Conservation (phyloP, 805 yeast genomes). For the Starmera quercuum region DNA sequence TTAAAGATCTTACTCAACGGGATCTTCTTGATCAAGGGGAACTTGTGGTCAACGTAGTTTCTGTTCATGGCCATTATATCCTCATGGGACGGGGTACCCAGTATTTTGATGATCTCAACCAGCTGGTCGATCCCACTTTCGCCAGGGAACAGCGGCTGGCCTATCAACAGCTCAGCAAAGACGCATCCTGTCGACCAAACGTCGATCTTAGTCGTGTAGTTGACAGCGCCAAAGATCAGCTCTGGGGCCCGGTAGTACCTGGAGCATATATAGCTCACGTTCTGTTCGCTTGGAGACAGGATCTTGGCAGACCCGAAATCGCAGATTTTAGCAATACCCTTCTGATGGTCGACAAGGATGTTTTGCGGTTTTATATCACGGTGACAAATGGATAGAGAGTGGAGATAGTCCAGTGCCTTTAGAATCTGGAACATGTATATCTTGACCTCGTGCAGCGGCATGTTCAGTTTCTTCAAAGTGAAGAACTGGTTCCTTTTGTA, state of each 20-base stretch:
- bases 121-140: constrained; percentile 96
- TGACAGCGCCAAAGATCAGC: constrained; percentile 92
- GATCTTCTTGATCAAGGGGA: constrained; percentile 80
- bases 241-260: constrained; percentile 97
- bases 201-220: constrained; percentile 94
- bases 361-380: constrained; percentile 91
- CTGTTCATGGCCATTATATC: constrained; percentile 95
- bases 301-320: constrained; percentile 96
- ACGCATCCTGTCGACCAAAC: constrained; percentile 98
- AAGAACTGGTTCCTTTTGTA: constrained; percentile 86
- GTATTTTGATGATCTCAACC: constrained; percentile 90
- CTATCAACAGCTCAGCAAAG: constrained; percentile 91
- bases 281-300: constrained; percentile 83
- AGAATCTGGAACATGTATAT: constrained; percentile 72
- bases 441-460: constrained; percentile 89
- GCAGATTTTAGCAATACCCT: constrained; percentile 83
- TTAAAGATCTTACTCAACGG: constrained; percentile 64
- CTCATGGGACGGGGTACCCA: constrained; percentile 92
- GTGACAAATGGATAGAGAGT: constrained; percentile 76
- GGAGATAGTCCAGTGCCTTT: constrained; percentile 75
- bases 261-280: constrained; percentile 93
- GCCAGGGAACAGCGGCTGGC: constrained; percentile 97
- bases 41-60: constrained; percentile 93
- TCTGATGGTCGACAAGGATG: constrained; percentile 75
- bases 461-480: constrained; percentile 60